These are phyloP conservation scores for Ilyonectria destructans DNA, from an alignment of 2,329 filamentous ascomycete genomes.

Conservation along the genomic window DNA sequence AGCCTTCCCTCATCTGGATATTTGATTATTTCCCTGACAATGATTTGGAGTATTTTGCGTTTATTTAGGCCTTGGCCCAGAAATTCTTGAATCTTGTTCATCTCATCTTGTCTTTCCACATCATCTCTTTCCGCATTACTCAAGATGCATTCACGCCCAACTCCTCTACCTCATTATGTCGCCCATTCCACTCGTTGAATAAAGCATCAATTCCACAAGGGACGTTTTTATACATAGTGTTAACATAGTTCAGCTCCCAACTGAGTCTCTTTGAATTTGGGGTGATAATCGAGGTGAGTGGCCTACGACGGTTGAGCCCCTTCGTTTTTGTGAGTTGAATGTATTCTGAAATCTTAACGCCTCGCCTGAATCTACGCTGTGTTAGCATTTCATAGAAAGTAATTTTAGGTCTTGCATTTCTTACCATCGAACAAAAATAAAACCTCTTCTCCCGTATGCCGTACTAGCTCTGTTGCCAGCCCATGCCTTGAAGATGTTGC, in stretches of 20 bases:
- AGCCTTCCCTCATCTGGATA: too few relatives aligned
- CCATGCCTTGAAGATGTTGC: neutral
- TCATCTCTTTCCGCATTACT: too few relatives aligned
- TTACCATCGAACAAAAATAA: neutral
- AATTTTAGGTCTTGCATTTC: neutral
- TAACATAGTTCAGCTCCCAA: neutral
- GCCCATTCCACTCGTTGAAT: too few relatives aligned
- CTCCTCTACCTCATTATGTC: too few relatives aligned
- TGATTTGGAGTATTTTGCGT: too few relatives aligned
- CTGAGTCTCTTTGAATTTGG: neutral
- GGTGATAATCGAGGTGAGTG: neutral
- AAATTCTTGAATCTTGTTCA: too few relatives aligned
- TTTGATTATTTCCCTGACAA: too few relatives aligned
- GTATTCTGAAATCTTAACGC: neutral
- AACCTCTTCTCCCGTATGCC: neutral
- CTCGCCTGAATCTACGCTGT: neutral
- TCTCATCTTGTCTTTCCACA: too few relatives aligned
- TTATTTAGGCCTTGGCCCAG: too few relatives aligned
- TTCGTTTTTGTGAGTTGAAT: neutral
- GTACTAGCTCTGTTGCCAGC: neutral
- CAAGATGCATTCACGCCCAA: too few relatives aligned
- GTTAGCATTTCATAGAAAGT: neutral
- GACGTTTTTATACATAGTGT: too few relatives aligned
- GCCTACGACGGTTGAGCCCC: neutral
- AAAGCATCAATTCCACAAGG: too few relatives aligned